Conservation (phyloP, 768 basidiomycete species). For the Cystofilobasidium ferigula region DNA sequence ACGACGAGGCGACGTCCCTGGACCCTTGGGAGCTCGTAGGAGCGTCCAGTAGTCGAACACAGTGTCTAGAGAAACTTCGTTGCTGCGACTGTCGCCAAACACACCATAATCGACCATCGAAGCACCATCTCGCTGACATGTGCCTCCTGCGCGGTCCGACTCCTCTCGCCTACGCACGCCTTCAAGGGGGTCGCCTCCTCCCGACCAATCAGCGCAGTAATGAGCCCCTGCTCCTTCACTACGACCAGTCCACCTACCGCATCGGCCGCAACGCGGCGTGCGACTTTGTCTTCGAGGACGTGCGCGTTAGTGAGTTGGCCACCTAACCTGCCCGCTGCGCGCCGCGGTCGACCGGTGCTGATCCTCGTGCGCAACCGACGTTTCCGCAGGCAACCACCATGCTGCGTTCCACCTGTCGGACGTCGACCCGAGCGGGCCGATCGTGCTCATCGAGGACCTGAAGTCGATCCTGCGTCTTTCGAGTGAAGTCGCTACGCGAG, state of each 20-base stretch:
- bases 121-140: background rate
- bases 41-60: too few species aligned
- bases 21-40: too few species aligned
- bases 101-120: too few species aligned
- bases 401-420: background rate
- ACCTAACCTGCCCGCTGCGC: too few species aligned
- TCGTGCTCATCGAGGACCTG: conserved; percentile 37
- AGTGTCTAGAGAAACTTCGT: too few species aligned
- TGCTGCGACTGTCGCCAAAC: too few species aligned
- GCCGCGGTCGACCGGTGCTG: too few species aligned
- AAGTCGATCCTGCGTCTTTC: conserved; percentile 54
- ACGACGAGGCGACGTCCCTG: too few species aligned
- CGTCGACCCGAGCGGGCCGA: conserved; percentile 19
- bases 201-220: background rate
- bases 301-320: conserved; percentile 11
- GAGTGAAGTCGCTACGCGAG: conserved; percentile 35
- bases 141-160: background rate
- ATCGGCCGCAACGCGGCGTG: conserved; percentile 7
- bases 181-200: background rate
- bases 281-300: conserved; percentile 18
- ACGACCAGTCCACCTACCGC: background rate
- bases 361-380: too few species aligned
- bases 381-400: conserved; percentile 14
- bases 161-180: background rate
- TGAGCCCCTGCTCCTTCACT: conserved; percentile 6